Base-by-base conservation (phyloP, 2,329 filamentous ascomycete species). In the Alternaria sp. region DNA sequence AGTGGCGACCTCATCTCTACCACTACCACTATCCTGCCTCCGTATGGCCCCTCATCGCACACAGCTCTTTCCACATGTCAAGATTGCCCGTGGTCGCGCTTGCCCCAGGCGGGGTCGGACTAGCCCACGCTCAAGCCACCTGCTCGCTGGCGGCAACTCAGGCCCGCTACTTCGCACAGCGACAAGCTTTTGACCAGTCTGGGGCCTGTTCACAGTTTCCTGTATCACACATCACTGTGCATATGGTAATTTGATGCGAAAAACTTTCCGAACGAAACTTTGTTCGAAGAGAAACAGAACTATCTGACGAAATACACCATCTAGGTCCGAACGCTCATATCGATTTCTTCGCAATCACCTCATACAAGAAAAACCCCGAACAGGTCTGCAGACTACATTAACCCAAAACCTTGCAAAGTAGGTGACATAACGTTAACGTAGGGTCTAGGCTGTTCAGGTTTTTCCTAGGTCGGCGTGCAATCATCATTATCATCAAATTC, bases 71-170 rank as follows among this genome's bases (percentile, higher is more conserved):
- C 51, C 49, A 9, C 43, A 46, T 28, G 28, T 65, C 40, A 21
- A 17, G 11, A 17, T 10, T 57, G 15, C 46, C n/a, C n/a, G 50
- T 36, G 50, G 32, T 52, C 17, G 50, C 45, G 21, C 21, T 45
- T 26, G 44, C 44, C 50, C 47, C 44, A 55, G 45, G 56, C 56
- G 60, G 60, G 56, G 56, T 58, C 49, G 17, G 25, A 19, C 32
- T 62, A 49, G 56, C 50, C 56, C 23, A 54, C 49, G 44, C 60
- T 54, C 43, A 25, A 59, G 50, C 60, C 56, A 46, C 25, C 54
- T 46, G 40, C 54, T 21, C 49, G 17, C 23, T 44, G 52, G 40
- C 54, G 54, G 26, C 40, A 28, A 26, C 28, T 58, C 30, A n/a
- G n/a, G 23, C 36, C 28, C 17, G 11, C 40, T 44, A 7, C 32